Evolutionary conservation across 257 asterid genomes (phyloP).

Genomic region (Knoxia roxburghii): DNA sequence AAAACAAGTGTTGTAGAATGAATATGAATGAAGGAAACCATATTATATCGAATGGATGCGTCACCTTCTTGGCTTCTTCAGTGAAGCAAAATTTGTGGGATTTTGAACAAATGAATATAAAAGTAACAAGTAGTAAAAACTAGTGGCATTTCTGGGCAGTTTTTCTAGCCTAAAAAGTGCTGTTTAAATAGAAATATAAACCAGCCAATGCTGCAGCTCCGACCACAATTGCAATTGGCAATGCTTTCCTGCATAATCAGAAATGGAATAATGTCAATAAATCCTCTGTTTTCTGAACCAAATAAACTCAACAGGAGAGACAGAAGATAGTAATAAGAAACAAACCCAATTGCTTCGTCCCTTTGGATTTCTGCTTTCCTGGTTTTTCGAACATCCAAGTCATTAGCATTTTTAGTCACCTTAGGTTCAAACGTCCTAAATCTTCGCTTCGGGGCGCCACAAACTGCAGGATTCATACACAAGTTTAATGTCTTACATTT

Average conservation of each 20-base stretch:
- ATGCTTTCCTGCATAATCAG: conserved; percentile 48
- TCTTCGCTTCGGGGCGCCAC: conserved; percentile 97
- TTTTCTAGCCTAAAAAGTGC: conserved; percentile 24
- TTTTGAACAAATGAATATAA: neutral
- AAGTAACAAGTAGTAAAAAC: neutral
- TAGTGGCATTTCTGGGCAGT: neutral
- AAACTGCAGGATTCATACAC: conserved; percentile 40
- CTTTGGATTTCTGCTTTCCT: conserved; percentile 68
- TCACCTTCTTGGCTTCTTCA: neutral
- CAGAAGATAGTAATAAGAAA: neutral
- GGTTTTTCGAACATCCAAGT: conserved; percentile 59
- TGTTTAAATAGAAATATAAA: conserved; percentile 70
- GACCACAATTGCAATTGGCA: conserved; percentile 77
- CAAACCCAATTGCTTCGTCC: conserved; percentile 78
- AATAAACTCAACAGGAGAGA: neutral
- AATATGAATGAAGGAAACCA: neutral
- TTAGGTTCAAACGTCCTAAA: conserved; percentile 60
- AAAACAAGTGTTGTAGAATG: neutral
- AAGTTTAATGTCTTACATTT: neutral
- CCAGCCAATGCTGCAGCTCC: conserved; percentile 70
- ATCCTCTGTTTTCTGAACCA: too few relatives aligned
- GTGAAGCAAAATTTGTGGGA: neutral
- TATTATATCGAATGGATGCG: too few relatives aligned
- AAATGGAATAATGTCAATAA: neutral
- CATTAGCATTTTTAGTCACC: conserved; percentile 66